Evolutionary conservation across 441 rosid genomes (phyloP).

Genomic region (Rhodomyrtus psidioides): DNA sequence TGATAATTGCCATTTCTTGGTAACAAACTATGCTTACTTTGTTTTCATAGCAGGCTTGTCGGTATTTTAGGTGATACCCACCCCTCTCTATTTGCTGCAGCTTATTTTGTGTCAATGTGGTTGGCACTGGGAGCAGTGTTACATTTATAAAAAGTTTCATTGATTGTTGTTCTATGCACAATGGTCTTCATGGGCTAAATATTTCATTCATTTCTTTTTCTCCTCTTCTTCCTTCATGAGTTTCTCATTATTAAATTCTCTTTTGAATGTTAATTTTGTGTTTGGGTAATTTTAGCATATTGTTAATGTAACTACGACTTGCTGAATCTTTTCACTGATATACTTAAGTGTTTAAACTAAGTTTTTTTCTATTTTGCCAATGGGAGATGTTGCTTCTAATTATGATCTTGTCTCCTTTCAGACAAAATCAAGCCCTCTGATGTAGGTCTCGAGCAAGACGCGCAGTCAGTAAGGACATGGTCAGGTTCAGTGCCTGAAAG

Average conservation of each 20-base stretch:
- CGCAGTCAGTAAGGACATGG: conserved; percentile 74
- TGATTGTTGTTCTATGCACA: background rate
- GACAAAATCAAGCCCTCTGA: conserved; percentile 95
- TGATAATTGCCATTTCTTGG: background rate
- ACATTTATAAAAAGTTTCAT: background rate
- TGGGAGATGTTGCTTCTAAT: background rate
- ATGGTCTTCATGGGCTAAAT: background rate
- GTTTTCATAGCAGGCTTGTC: background rate
- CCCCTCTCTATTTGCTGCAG: background rate
- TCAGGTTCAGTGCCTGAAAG: conserved; percentile 35
- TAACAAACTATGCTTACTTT: background rate
- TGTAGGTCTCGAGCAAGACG: conserved; percentile 97
- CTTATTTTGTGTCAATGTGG: background rate
- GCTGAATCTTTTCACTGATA: background rate
- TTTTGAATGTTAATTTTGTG: background rate
- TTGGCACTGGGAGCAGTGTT: background rate
- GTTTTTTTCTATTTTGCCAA: background rate
- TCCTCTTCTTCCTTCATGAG: background rate
- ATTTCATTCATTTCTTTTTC: background rate
- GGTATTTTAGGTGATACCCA: background rate
- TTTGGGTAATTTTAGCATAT: background rate
- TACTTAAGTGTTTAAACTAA: background rate
- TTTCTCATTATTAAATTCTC: background rate
- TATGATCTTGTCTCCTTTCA: conserved; percentile 21
- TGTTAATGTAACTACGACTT: background rate